phyloP scores from a whole-genome alignment of 2,329 filamentous ascomycete species.

The Blastomyces emzantsi region DNA sequence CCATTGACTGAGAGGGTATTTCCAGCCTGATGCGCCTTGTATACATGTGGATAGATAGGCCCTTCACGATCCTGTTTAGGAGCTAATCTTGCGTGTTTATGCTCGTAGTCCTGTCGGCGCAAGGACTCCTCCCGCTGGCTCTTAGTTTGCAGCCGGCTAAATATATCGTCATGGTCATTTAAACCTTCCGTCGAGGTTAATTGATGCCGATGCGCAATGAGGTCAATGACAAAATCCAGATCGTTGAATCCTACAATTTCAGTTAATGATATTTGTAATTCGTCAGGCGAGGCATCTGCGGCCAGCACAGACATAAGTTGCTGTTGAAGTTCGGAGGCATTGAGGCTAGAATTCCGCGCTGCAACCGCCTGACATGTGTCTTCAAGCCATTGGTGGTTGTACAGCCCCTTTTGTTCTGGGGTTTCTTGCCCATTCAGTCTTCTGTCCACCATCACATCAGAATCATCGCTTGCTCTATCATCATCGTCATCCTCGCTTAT shows the following conservation, averaged over 20 bases:
- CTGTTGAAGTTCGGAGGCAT: conserved; percentile 60
- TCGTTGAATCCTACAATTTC: conserved; percentile 92
- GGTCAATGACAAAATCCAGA: conserved; percentile 81
- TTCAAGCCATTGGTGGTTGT: conserved; percentile 61
- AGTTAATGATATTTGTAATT: conserved; percentile 81
- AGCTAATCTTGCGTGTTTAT: conserved; percentile 67
- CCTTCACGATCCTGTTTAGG: conserved; percentile 62
- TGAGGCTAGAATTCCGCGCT: conserved; percentile 54
- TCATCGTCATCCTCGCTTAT: conserved; percentile 65
- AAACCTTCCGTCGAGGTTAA: conserved; percentile 45
- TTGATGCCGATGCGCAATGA: conserved; percentile 67
- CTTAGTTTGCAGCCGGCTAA: conserved; percentile 58
- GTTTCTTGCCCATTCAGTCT: conserved; percentile 18
- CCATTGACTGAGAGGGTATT: conserved; percentile 76
- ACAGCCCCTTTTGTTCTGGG: conserved; percentile 24
- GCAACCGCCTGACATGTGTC: conserved; percentile 60
- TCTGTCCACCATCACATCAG: conserved; percentile 45
- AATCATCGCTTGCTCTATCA: conserved; percentile 47
- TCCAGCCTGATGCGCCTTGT: conserved; percentile 70
- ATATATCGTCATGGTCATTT: conserved; percentile 27
- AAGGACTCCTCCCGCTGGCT: conserved; percentile 72
- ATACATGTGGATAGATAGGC: conserved; percentile 85
- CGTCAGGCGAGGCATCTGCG: conserved; percentile 64
- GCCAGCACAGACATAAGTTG: conserved; percentile 68
- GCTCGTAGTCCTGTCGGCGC: conserved; percentile 64